A percentile compares a stretch with the other conserved stretches of the same genome.
Conservation (phyloP, 495 filamentous ascomycete genomes). For the Cladorrhinum samala region DNA sequence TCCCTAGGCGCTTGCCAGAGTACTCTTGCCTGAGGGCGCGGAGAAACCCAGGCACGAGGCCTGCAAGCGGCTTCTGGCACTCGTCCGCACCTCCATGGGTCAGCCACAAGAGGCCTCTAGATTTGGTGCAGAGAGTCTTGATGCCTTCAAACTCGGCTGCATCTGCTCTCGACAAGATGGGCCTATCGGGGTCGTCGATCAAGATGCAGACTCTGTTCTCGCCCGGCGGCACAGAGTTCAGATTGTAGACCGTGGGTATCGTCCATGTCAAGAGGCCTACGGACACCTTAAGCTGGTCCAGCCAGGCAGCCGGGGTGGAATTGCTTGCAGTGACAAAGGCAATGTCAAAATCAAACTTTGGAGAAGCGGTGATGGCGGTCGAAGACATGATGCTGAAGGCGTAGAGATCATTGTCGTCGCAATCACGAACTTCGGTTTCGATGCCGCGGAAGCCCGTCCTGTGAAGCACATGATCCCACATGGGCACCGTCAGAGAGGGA, state of each 20-base stretch:
- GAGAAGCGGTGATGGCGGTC: constrained; percentile 7
- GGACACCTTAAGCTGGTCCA: constrained; percentile 22
- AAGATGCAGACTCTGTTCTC: constrained; percentile 27
- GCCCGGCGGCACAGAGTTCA: constrained; percentile 11
- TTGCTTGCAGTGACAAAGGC: constrained; percentile 13
- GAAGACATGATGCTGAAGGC: constrained; percentile 26
- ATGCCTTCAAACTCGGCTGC: constrained; percentile 19
- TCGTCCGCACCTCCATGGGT: constrained; percentile 40
- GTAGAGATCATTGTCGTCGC: constrained; percentile 26
- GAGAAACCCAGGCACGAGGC: constrained; percentile 28
- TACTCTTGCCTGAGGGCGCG: constrained; percentile 30
- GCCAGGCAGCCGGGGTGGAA: constrained; percentile 7
- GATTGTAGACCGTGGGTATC: constrained; percentile 16
- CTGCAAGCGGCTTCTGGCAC: constrained; percentile 18
- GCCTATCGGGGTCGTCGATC: constrained; percentile 28
- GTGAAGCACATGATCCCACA: constrained; percentile 28
- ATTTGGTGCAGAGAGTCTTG: constrained; percentile 22
- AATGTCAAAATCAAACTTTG: constrained; percentile 24
- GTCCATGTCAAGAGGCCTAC: constrained; percentile 23
- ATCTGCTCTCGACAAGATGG: constrained; percentile 23
- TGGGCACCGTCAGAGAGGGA: constrained; percentile 22
- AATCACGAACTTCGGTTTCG: constrained; percentile 27
- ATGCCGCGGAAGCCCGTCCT: constrained; percentile 23
- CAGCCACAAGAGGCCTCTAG: constrained; percentile 42
- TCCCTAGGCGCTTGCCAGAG: constrained; percentile 19